Conservation (phyloP, 2,329 filamentous ascomycete species). For the Calonectria honghensis region DNA sequence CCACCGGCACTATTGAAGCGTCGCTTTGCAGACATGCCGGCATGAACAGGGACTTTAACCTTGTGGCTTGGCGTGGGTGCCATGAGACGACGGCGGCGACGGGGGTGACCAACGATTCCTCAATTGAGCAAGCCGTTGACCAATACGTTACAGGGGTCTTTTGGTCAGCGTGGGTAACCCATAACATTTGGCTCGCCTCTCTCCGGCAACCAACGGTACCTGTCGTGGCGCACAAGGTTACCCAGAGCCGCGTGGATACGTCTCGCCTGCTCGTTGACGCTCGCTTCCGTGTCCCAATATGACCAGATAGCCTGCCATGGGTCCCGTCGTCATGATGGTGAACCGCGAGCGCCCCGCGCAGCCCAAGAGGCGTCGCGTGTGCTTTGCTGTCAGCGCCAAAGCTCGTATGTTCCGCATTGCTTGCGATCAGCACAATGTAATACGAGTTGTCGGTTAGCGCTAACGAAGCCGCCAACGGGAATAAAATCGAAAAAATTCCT, state of each 20-base stretch:
- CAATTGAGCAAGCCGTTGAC: conserved; percentile 17
- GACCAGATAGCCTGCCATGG: conserved; percentile 8
- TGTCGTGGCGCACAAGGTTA: conserved; percentile 2
- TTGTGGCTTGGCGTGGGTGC: conserved; percentile 23
- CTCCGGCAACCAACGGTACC: conserved; percentile 11
- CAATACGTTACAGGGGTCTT: conserved; percentile 20
- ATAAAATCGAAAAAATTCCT: conserved; percentile 19
- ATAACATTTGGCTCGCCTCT: not conserved
- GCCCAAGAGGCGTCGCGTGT: not conserved
- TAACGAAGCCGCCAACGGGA: conserved; percentile 12
- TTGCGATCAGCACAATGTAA: not conserved
- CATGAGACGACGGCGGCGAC: conserved; percentile 19
- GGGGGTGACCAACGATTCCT: not conserved
- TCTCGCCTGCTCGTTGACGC: not conserved
- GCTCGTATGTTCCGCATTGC: not conserved
- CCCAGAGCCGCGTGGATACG: conserved; percentile 13
- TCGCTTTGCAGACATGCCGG: conserved; percentile 15
- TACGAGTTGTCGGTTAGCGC: conserved; percentile 5
- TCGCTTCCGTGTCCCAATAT: not conserved
- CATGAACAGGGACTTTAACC: conserved; percentile 21
- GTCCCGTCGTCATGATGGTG: not conserved
- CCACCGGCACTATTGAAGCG: conserved; percentile 7
- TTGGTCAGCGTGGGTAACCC: conserved; percentile 12
- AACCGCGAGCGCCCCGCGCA: not conserved
- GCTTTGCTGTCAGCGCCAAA: not conserved